phyloP scores from a whole-genome alignment of 2,329 filamentous ascomycete species.

The Ophiosphaerella herpotricha region DNA sequence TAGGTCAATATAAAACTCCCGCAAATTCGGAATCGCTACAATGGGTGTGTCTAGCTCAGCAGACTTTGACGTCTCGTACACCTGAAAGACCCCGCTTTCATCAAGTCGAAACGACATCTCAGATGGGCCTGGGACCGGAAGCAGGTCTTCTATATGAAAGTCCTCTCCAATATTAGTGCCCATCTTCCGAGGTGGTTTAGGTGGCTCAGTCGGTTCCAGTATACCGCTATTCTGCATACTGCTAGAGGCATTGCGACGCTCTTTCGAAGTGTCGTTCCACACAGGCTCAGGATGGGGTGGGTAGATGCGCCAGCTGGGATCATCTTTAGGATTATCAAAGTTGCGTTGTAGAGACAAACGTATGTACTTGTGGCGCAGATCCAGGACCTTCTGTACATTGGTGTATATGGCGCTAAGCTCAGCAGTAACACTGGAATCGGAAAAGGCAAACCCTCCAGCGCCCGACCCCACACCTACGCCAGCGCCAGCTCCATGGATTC shows the following conservation, averaged over 20 bases:
- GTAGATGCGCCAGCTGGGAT: slow-evolving; percentile 83
- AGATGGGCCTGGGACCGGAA: slow-evolving; percentile 72
- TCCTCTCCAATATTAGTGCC: slow-evolving; percentile 91
- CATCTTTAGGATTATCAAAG: slow-evolving; percentile 86
- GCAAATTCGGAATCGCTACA: slow-evolving; percentile 83
- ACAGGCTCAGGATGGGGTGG: slow-evolving; percentile 89
- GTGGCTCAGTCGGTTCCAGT: slow-evolving; percentile 36
- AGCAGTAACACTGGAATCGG: slow-evolving; percentile 77
- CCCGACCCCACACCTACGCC: slow-evolving; percentile 66
- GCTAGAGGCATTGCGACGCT: slow-evolving; percentile 45
- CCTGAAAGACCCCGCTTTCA: slow-evolving; percentile 85
- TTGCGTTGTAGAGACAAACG: slow-evolving; percentile 79
- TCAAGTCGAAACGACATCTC: slow-evolving; percentile 80
- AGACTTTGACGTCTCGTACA: slow-evolving; percentile 73
- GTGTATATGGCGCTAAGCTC: slow-evolving; percentile 86
- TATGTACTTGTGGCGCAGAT: slow-evolving; percentile 88
- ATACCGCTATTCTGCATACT: slow-evolving; percentile 47
- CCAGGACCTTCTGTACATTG: slow-evolving; percentile 87
- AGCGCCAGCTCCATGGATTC: slow-evolving; percentile 62
- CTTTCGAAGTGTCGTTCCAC: slow-evolving; percentile 69
- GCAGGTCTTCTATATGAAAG: slow-evolving; percentile 78
- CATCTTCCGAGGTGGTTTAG: slow-evolving; percentile 71
- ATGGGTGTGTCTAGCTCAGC: slow-evolving; percentile 69
- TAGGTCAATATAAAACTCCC: slow-evolving; percentile 95
- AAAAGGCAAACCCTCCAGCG: slow-evolving; percentile 67